Base-by-base conservation (phyloP, 495 filamentous ascomycete genomes). In the Daldinia bambusicola region DNA sequence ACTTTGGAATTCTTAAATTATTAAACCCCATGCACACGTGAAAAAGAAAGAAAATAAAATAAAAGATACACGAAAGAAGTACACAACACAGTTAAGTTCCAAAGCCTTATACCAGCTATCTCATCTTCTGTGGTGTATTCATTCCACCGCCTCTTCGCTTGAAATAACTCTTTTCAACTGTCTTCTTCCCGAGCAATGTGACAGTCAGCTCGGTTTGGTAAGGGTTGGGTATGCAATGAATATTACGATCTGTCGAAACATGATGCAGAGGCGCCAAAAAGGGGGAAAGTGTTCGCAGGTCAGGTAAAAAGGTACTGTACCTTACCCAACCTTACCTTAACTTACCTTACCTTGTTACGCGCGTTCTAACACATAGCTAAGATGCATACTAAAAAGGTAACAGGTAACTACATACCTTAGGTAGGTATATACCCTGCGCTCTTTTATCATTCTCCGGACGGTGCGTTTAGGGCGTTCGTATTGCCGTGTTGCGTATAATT, bases 401-500 rank as follows among this genome's bases (percentile, higher is more conserved):
- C 26, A 26, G 26, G 26, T 26, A 26, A 26, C 26, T n/a, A 34
- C 32, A 34, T 34, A 34, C 32, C 32, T 36, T 1, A 36, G 34
- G 34, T 36, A 36, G 6, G 26, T 3, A 26, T 36, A 36, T 36
- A 36, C 7, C 34, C 7, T 36, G 7, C 34, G 26, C 34, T 36
- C 6, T 36, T 36, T 10, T 6, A 26, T 26, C 26, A 26, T 36
- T 36, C 2, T 36, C 34, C 34, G 34, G 34, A 36, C 41, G 62
- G 57, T 56, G 56, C 45, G 31, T 50, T 58, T 18, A 67, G 55
- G 63, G 12, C 16, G 22, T 64, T 64, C 63, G 63, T 67, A 62
- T 72, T 72, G 26, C 43, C 40, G 34, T 36, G 34, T 36, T 2
- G 34, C 34, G 34, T 36, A 36, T 22, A 20, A 48, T 48, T 48